Base-by-base conservation (phyloP, 2,329 filamentous ascomycete species). In the Aaosphaeria pasadenensis region DNA sequence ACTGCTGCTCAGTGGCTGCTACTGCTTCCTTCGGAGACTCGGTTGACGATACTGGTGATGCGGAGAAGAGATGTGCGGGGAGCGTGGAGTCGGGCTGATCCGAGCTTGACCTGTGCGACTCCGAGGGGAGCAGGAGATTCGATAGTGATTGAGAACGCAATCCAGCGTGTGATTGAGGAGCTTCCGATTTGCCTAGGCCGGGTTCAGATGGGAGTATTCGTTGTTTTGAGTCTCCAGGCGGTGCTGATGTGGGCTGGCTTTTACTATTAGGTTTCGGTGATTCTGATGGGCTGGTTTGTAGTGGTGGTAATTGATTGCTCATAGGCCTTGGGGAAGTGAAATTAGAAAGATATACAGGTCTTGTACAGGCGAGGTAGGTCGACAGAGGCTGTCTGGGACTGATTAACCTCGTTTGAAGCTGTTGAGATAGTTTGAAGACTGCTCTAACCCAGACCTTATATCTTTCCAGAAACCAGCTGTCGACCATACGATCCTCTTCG, bases 361-460 rank as follows among this genome's bases (percentile, higher is more conserved):
- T 45, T 39, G 17, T 50, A 32, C 28, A 51, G 43, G 42, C 51
- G 48, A 45, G 6, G 39, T 13, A 13, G 9, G 9, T 36, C 33
- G 33, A 36, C 33, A 31, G 36, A 17, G 30, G 7, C 9, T 43
- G 42, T 32, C 42, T 32, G 38, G 29, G 44, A 42, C 28, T 30
- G 40, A 47, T 30, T 42, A 40, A 29, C 42, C 46, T 51, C 42
- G 42, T 43, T 29, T 36, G 40, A 45, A 43, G 46, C 45, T 53
- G 49, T 44, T 46, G 46, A 43, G 43, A 50, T 42, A 42, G 51
- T 43, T 45, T 39, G 6, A 31, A 11, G 32, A 46, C 40, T 51
- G 57, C 51, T 51, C 30, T 36, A 33, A 30, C 6, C 45, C 45
- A 57, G 49, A 52, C 44, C 47, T 54, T 69, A 65, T 69, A 67